phyloP scores from a whole-genome alignment of 1,284 basidiomycete species.

The Tausonia pullulans region DNA sequence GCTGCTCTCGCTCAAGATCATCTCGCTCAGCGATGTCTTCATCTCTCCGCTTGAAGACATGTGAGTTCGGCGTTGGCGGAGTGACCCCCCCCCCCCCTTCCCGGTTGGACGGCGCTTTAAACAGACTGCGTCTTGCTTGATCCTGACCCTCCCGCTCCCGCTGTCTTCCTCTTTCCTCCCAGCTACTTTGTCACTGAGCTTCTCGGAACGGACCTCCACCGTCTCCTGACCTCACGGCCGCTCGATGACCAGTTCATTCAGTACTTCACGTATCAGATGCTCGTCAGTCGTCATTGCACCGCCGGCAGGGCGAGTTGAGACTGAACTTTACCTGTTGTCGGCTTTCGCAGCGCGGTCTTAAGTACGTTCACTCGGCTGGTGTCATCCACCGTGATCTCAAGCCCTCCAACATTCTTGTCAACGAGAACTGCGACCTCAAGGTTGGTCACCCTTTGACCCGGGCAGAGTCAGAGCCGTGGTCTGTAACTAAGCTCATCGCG shows the following conservation, averaged over 20 bases:
- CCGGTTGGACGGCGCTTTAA: background rate
- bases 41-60: slow-evolving; percentile 97
- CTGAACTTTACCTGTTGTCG: slow-evolving; percentile 12
- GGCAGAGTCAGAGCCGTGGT: background rate
- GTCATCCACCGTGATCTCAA: slow-evolving; percentile 82
- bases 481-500: background rate
- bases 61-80: slow-evolving; percentile 38
- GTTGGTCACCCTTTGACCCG: slow-evolving; percentile 41
- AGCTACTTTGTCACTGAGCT: slow-evolving; percentile 99
- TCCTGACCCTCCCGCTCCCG: background rate
- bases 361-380: slow-evolving; percentile 81
- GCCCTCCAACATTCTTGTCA: slow-evolving; percentile 79
- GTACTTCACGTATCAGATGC: slow-evolving; percentile 98
- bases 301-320: background rate
- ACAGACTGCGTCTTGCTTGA: background rate
- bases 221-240: slow-evolving; percentile 88
- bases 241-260: slow-evolving; percentile 99
- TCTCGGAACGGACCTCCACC: slow-evolving; percentile 93
- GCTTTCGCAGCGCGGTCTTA: slow-evolving; percentile 61
- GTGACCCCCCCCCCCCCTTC: background rate
- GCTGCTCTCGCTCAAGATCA: slow-evolving; percentile 52
- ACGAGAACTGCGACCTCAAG: slow-evolving; percentile 91
- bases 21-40: slow-evolving; percentile 96
- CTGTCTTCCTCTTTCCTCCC: background rate
- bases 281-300: slow-evolving; percentile 44